Base-by-base conservation (phyloP, 768 basidiomycete species). In the Trametes villosa region DNA sequence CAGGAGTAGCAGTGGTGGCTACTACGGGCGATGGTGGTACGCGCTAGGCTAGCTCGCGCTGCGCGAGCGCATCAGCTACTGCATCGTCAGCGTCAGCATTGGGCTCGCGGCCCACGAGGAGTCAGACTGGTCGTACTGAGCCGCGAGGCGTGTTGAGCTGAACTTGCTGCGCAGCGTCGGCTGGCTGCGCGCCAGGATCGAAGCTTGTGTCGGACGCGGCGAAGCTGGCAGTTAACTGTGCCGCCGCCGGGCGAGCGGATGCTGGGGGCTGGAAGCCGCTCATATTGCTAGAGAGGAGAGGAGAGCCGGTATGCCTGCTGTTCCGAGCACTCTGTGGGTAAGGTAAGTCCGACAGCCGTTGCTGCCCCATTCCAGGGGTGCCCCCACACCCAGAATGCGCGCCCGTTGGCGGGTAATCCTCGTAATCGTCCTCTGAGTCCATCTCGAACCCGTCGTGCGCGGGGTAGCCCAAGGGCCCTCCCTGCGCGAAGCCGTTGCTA, bases 41-140 rank as follows among this genome's bases (percentile, higher is more conserved):
- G 86, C 85, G 41, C 75, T 85, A 1, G 91, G 91, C 67, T 92
- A 89, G 72, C 91, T 93, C n/a, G 84, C 84, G 67, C 89, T 92
- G 53, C 91, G 81, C 27, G 86, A 88, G 53, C 91, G 85, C 64
- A 64, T 67, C 24, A 63, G 59, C 44, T 57, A 62, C 38, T 58
- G 60, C 59, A 59, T 57, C 11, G 36, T 46, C 49, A 57, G 40
- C 12, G 57, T 59, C 20, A 71, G 70, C 57, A 62, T 67, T 26
- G 69, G 67, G 46, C 63, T 63, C 8, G 61, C 64, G 18, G 65
- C 51, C 3, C 70, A 66, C n/a, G 64, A n/a, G n/a, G n/a, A 60
- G 12, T 70, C 69, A 15, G 65, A 27, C 62, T 75, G 73, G 30
- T 87, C 87, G 65, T 88, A 84, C 22, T 78, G 73, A 22, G 76